phyloP scores from a whole-genome alignment of 768 basidiomycete species.

The Lactarius tabidus region DNA sequence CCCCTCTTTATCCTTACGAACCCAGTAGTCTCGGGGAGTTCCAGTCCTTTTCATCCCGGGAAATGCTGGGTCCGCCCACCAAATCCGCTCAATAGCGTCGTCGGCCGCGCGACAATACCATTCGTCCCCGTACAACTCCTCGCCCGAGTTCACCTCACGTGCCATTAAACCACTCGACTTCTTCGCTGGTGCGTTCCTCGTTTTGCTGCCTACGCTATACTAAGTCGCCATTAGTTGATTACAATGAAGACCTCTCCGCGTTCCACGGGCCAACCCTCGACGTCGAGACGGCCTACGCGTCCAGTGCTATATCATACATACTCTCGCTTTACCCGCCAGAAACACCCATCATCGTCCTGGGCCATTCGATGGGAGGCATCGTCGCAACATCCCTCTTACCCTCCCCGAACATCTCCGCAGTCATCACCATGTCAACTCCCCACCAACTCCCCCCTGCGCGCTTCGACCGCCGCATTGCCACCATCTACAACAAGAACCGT shows the following conservation, averaged over 20 bases:
- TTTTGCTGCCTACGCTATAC: background rate
- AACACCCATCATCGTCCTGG: constrained; percentile 72
- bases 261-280: constrained; percentile 88
- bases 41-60: constrained; percentile 98
- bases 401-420: constrained; percentile 58
- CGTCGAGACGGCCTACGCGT: constrained; percentile 73
- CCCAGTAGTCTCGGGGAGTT: constrained; percentile 42
- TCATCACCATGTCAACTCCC: constrained; percentile 97
- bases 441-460: constrained; percentile 84
- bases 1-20: constrained; percentile 1
- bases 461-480: constrained; percentile 75
- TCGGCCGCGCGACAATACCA: constrained; percentile 83
- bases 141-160: constrained; percentile 49
- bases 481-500: constrained; percentile 55
- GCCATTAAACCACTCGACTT: constrained; percentile 66
- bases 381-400: constrained; percentile 81
- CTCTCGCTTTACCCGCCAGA: constrained; percentile 66
- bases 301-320: constrained; percentile 69
- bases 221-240: constrained; percentile 61
- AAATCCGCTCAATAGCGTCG: constrained; percentile 92
- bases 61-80: constrained; percentile 92
- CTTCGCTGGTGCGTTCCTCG: constrained; percentile 62
- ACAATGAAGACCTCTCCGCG: constrained; percentile 95
- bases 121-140: constrained; percentile 51
- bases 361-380: constrained; percentile 97